Evolutionary conservation across 495 filamentous ascomycete species (phyloP).

Genomic region (Amphirosellinia nigrospora): DNA sequence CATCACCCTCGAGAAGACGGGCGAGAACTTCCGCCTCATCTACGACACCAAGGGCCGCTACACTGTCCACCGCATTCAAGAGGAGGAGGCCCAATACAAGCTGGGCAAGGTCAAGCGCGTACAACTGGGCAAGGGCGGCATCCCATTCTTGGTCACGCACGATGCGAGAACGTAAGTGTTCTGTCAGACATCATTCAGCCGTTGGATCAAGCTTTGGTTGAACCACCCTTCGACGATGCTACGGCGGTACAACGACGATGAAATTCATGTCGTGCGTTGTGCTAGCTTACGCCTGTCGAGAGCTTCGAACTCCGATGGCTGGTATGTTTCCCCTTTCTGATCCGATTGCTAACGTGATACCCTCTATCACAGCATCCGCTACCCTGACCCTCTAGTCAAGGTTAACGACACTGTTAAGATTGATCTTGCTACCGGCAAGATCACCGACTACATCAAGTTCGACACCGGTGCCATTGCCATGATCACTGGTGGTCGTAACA

Average conservation of each 20-base stretch:
- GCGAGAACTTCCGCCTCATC: slow-evolving; percentile 99
- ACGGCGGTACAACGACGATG: slow-evolving; percentile 19
- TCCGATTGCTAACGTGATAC: slow-evolving; percentile 48
- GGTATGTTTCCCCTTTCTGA: slow-evolving; percentile 48
- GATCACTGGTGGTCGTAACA: slow-evolving; percentile 98
- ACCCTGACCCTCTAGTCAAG: slow-evolving; percentile 96
- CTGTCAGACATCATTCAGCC: slow-evolving; percentile 94
- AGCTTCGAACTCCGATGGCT: slow-evolving; percentile 49
- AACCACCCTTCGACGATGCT: slow-evolving; percentile 45
- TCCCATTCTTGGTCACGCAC: slow-evolving; percentile 99
- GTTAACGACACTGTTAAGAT: slow-evolving; percentile 99
- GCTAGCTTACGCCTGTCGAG: slow-evolving; percentile 24
- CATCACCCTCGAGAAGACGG: slow-evolving; percentile 98
- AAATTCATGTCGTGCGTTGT: neutral
- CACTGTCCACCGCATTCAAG: slow-evolving; percentile 98
- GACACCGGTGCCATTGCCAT: slow-evolving; percentile 97
- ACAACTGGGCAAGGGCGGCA: slow-evolving; percentile 97
- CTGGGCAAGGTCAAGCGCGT: slow-evolving; percentile 99
- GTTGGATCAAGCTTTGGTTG: slow-evolving; percentile 98
- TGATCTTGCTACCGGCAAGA: slow-evolving; percentile 94
- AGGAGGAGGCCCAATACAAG: slow-evolving; percentile 99
- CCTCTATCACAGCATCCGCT: slow-evolving; percentile 78
- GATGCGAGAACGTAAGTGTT: slow-evolving; percentile 99
- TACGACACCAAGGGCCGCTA: slow-evolving; percentile 99
- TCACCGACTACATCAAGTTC: slow-evolving; percentile 93